phyloP scores from a whole-genome alignment of 1,284 basidiomycete genomes.

The Ceratobasidium sp. region DNA sequence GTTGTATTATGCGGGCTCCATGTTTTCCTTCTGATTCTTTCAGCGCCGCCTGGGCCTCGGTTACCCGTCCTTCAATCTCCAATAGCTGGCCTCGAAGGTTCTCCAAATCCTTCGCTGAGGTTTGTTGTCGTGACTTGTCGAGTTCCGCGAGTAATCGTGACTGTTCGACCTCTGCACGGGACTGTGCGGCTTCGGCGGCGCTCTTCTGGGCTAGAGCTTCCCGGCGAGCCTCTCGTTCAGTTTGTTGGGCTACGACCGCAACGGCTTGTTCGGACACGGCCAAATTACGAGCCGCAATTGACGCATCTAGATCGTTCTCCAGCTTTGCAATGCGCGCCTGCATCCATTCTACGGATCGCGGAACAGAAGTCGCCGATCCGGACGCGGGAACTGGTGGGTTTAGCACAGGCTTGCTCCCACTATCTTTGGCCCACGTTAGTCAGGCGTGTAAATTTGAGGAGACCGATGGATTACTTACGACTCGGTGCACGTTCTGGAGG shows the following conservation, averaged over 20 bases:
- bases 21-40: neutral
- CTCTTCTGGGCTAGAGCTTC: constrained; percentile 33
- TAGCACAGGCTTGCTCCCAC: neutral
- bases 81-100: constrained; percentile 1
- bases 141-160: constrained; percentile 19
- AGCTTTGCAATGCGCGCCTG: constrained; percentile 26
- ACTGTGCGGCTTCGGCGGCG: constrained; percentile 24
- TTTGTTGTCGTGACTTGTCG: neutral
- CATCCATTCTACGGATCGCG: constrained; percentile 34
- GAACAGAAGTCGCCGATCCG: neutral
- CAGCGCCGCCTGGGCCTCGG: neutral
- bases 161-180: constrained; percentile 34
- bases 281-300: constrained; percentile 37
- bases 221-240: constrained; percentile 29
- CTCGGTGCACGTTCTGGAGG: no score
- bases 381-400: neutral
- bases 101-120: neutral
- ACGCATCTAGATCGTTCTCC: constrained; percentile 18
- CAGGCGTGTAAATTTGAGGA: no score
- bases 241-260: neutral
- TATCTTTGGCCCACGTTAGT: neutral
- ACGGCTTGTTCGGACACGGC: constrained; percentile 31
- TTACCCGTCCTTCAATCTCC: neutral
- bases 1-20: constrained; percentile 6
- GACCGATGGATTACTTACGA: no score